Evolutionary conservation across 495 filamentous ascomycete genomes (phyloP).

Genomic region (Penicillium herquei): DNA sequence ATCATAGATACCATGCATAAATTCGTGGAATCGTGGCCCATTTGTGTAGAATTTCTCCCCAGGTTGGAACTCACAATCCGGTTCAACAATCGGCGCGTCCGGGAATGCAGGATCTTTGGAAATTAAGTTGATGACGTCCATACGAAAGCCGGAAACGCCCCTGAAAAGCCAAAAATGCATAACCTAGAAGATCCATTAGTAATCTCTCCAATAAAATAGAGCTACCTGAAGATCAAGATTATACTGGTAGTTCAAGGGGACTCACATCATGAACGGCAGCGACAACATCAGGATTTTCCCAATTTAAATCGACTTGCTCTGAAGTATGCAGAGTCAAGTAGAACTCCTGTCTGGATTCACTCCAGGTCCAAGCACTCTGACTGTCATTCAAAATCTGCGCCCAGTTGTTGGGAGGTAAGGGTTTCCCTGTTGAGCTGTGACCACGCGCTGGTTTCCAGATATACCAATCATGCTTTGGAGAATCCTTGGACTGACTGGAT

Average conservation of each 20-base stretch:
- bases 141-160: conserved; percentile 54
- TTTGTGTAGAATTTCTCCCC: conserved; percentile 43
- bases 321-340: conserved; percentile 51
- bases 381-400: conserved; percentile 43
- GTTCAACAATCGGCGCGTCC: conserved; percentile 40
- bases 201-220: too few relatives aligned
- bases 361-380: conserved; percentile 50
- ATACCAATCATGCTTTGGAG: conserved; percentile 58
- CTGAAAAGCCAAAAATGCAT: conserved; percentile 54
- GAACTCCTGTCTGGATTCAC: conserved; percentile 50
- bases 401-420: conserved; percentile 59
- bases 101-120: conserved; percentile 43
- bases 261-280: conserved; percentile 39
- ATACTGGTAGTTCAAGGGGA: too few relatives aligned
- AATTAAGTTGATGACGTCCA: conserved; percentile 57
- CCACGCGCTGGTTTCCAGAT: conserved; percentile 49
- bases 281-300: conserved; percentile 49
- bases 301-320: conserved; percentile 56
- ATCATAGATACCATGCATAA: conserved; percentile 35
- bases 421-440: conserved; percentile 47
- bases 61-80: conserved; percentile 35
- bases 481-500: conserved; percentile 44
- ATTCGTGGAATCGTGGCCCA: conserved; percentile 52
- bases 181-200: neutral
- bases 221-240: too few relatives aligned